A percentile compares a stretch with the other conserved stretches of the same genome.
Evolutionary conservation across 345 rosid species (phyloP).

Genomic region (Reutealis trisperma): DNA sequence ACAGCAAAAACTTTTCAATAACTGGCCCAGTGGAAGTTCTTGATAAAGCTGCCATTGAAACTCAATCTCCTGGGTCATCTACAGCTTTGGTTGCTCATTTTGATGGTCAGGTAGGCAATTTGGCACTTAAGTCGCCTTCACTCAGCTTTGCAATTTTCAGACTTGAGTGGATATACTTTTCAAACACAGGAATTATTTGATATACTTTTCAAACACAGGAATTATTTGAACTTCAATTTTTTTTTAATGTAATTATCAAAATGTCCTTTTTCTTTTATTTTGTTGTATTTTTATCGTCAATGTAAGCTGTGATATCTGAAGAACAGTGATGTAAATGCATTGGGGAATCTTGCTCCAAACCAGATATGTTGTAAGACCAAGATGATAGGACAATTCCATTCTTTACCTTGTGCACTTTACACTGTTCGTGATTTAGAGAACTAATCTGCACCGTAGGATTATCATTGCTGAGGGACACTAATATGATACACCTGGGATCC

Average conservation of each 20-base stretch:
- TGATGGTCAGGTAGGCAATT: slow-evolving; percentile 53
- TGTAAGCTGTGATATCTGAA: not conserved
- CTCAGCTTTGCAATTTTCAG: not conserved
- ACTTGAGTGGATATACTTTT: not conserved
- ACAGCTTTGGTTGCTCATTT: slow-evolving; percentile 70
- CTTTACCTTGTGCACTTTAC: not conserved
- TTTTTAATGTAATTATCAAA: not conserved
- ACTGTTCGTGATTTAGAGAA: not conserved
- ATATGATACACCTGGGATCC: no score
- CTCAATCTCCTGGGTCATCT: slow-evolving; percentile 58
- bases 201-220: not conserved
- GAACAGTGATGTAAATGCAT: not conserved
- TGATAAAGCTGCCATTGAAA: slow-evolving; percentile 47
- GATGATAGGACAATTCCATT: no score
- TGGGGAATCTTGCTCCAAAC: no score
- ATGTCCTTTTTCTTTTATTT: not conserved
- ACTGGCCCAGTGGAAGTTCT: slow-evolving; percentile 56
- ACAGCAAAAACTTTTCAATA: slow-evolving; percentile 27
- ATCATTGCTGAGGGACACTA: no score
- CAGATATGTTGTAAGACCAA: no score
- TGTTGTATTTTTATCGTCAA: not conserved
- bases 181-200: not conserved
- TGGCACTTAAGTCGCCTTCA: not conserved
- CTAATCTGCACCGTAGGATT: not conserved
- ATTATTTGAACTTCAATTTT: not conserved